phyloP scores from a whole-genome alignment of 441 rosid species.

The Geranium incanum region DNA sequence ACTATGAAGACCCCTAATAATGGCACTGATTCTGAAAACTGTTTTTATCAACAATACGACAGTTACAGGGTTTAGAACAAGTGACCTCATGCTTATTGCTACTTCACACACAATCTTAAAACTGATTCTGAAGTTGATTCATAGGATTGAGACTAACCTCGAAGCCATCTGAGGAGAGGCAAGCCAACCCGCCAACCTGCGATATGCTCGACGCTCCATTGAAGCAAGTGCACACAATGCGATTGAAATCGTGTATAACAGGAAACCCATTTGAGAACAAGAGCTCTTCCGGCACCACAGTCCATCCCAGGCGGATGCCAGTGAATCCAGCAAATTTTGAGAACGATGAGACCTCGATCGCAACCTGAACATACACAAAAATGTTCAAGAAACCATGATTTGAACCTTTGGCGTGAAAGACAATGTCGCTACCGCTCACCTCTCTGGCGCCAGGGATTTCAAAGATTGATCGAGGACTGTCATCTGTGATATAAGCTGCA shows the following conservation, averaged over 20 bases:
- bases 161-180: slow-evolving; percentile 79
- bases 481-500: slow-evolving; percentile 79
- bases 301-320: slow-evolving; percentile 97
- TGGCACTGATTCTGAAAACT: too few species aligned
- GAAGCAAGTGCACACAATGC: slow-evolving; percentile 81
- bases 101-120: too few species aligned
- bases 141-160: slow-evolving; percentile 36
- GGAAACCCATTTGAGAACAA: slow-evolving; percentile 84
- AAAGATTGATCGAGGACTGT: slow-evolving; percentile 80
- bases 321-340: slow-evolving; percentile 97
- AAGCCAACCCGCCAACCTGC: slow-evolving; percentile 93
- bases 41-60: too few species aligned
- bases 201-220: slow-evolving; percentile 84
- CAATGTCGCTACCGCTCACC: slow-evolving; percentile 35
- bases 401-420: neutral
- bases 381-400: neutral
- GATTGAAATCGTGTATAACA: slow-evolving; percentile 81
- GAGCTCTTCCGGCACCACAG: slow-evolving; percentile 80
- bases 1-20: too few species aligned
- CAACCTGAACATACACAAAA: slow-evolving; percentile 44
- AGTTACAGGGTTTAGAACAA: too few species aligned
- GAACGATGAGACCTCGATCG: slow-evolving; percentile 90
- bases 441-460: slow-evolving; percentile 97
- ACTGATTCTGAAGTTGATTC: neutral
- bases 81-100: too few species aligned